Evolutionary conservation across 2,329 filamentous ascomycete species (phyloP).

Genomic region (Cercospora zeae-maydis): DNA sequence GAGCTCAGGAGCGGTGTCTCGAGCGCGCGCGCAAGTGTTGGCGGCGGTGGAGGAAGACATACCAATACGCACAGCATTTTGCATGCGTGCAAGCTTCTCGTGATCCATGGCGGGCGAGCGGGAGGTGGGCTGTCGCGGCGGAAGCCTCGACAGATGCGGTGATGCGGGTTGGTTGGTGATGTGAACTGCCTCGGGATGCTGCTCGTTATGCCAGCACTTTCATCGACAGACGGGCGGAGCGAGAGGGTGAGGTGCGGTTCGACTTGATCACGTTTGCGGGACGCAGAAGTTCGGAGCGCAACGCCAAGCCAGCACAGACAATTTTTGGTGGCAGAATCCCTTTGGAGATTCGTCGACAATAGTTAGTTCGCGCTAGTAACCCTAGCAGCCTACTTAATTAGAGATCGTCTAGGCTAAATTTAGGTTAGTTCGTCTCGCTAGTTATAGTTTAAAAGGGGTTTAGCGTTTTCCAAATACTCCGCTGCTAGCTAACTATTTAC

Average conservation of each 20-base stretch:
- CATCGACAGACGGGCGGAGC: constrained; percentile 23
- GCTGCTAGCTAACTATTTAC: no score
- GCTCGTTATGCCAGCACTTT: constrained; percentile 23
- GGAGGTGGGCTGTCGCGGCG: constrained; percentile 5
- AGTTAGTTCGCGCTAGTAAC: background rate
- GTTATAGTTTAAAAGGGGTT: no score
- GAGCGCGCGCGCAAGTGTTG: background rate
- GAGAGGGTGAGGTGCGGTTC: constrained; percentile 6
- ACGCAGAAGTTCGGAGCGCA: constrained; percentile 2
- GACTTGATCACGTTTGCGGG: constrained; percentile 6
- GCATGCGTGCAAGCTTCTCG: constrained; percentile 42
- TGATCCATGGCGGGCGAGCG: background rate
- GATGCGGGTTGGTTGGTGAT: background rate
- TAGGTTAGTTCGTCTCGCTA: no score
- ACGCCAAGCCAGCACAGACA: constrained; percentile 2
- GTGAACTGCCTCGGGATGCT: constrained; percentile 23
- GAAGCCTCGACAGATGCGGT: constrained; percentile 11
- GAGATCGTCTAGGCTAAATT: no score
- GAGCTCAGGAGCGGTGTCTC: background rate
- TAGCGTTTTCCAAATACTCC: no score
- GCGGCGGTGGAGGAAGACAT: constrained; percentile 38
- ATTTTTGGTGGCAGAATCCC: background rate
- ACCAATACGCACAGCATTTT: constrained; percentile 68
- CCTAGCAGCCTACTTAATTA: no score
- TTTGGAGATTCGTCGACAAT: no score